Conservation (phyloP, 306 rosid genomes). For the Cyclanthera cordifolia region DNA sequence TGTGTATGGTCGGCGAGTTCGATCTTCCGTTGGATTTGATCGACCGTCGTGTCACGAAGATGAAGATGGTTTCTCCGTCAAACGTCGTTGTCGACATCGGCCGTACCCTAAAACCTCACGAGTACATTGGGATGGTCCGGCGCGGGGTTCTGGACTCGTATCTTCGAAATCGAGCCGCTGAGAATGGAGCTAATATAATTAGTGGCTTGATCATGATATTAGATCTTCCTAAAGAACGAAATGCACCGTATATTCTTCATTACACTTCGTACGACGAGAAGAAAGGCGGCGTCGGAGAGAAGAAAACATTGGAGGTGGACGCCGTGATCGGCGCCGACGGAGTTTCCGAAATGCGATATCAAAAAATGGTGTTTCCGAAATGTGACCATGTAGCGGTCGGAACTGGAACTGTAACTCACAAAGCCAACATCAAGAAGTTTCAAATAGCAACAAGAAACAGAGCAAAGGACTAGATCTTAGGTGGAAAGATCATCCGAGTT, state of each 20-base stretch:
- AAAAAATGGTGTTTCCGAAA: conserved; percentile 97
- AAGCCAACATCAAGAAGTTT: conserved; percentile 96
- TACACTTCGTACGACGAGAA: conserved; percentile 58
- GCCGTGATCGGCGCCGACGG: conserved; percentile 98
- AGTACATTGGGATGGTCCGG: conserved; percentile 92
- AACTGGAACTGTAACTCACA: conserved; percentile 94
- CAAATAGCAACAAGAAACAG: conserved; percentile 90
- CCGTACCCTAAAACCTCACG: conserved; percentile 72
- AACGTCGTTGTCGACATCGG: conserved; percentile 95
- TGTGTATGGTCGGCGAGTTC: conserved; percentile 95
- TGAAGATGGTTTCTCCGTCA: conserved; percentile 99
- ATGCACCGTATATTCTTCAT: conserved; percentile 64
- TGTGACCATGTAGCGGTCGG: conserved; percentile 98
- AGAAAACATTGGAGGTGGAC: conserved; percentile 66
- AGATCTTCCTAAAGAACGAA: conserved; percentile 49
- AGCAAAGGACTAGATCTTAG: conserved; percentile 85
- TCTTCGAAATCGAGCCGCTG: conserved; percentile 55
- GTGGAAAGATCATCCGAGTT: conserved; percentile 81
- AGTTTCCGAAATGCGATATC: conserved; percentile 94
- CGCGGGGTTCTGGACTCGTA: conserved; percentile 79
- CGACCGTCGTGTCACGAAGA: conserved; percentile 86
- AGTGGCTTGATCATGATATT: conserved; percentile 80
- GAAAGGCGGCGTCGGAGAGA: conserved; percentile 59
- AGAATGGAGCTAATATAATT: conserved; percentile 64
- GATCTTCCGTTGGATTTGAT: conserved; percentile 77